Evolutionary conservation across 2,329 filamentous ascomycete genomes (phyloP).

Genomic region (Sordariomycetes sp.): DNA sequence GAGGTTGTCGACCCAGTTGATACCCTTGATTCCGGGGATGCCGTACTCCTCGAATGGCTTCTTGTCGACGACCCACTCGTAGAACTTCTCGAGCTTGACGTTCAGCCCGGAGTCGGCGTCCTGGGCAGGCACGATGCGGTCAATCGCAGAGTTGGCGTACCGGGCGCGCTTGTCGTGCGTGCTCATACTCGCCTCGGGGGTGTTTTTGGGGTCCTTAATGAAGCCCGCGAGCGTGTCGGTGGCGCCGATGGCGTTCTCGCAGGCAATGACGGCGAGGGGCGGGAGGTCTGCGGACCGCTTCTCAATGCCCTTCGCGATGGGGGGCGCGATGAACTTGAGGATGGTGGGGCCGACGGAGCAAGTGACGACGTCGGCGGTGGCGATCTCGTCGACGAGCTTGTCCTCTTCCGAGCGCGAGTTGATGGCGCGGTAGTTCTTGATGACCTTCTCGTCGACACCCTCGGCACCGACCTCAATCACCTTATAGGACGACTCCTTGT

Average conservation of each 20-base stretch:
- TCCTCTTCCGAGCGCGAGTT: conserved; percentile 81
- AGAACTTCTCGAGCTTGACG: conserved; percentile 96
- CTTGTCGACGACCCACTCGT: conserved; percentile 93
- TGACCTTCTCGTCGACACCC: conserved; percentile 66
- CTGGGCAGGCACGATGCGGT: conserved; percentile 93
- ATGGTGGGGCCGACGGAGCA: conserved; percentile 96
- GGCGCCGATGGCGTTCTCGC: conserved; percentile 93
- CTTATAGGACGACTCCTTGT: conserved; percentile 64
- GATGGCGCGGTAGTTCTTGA: conserved; percentile 93
- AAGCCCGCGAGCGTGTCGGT: conserved; percentile 75
- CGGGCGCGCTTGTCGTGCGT: conserved; percentile 62
- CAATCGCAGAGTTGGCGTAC: conserved; percentile 96
- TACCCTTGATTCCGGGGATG: conserved; percentile 63
- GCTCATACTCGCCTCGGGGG: conserved; percentile 50
- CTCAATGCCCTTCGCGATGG: conserved; percentile 89
- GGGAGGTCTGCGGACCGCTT: conserved; percentile 47
- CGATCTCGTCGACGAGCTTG: conserved; percentile 73
- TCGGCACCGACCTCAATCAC: conserved; percentile 87
- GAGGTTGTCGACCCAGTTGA: conserved; percentile 88
- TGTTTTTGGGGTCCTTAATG: conserved; percentile 66
- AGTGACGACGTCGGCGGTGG: conserved; percentile 79
- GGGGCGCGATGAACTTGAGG: conserved; percentile 89
- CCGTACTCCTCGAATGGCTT: conserved; percentile 63
- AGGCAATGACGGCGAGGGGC: conserved; percentile 86
- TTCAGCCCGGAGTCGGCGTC: conserved; percentile 58